phyloP scores from a whole-genome alignment of 169 alveolate genomes.

The Sarcocystis neurona region DNA sequence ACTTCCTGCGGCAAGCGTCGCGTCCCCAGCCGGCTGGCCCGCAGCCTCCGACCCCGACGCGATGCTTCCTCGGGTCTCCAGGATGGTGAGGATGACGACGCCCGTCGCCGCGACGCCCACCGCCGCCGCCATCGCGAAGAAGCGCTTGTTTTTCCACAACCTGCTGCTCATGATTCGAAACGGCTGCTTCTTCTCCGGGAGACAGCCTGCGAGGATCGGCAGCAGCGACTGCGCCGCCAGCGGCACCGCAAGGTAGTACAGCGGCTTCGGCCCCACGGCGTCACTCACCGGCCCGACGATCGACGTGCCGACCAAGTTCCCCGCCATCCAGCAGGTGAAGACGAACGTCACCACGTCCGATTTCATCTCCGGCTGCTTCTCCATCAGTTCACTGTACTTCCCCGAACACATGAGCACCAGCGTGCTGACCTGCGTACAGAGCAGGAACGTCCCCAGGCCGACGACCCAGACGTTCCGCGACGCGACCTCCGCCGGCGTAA shows the following conservation, averaged over 20 bases:
- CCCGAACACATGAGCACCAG: slow-evolving; percentile 57
- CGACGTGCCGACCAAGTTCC: slow-evolving; percentile 56
- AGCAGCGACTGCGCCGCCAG: slow-evolving; percentile 52
- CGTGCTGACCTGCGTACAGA: slow-evolving; percentile 51
- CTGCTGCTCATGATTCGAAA: not conserved
- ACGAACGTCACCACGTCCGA: slow-evolving; percentile 61
- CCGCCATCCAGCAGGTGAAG: slow-evolving; percentile 45
- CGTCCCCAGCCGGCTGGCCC: not conserved
- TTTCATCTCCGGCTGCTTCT: slow-evolving; percentile 23
- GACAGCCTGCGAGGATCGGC: slow-evolving; percentile 42
- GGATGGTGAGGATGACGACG: slow-evolving; percentile 6
- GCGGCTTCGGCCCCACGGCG: slow-evolving; percentile 47
- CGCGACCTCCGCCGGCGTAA: slow-evolving; percentile 5
- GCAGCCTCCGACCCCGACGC: not conserved
- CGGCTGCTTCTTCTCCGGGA: slow-evolving; percentile 41
- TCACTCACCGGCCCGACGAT: slow-evolving; percentile 63
- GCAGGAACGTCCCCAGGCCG: slow-evolving; percentile 48
- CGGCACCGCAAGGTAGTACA: slow-evolving; percentile 50
- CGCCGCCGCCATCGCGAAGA: not conserved
- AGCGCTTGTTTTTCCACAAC: not conserved
- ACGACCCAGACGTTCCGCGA: slow-evolving; percentile 27
- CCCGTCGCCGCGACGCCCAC: slow-evolving; percentile 11
- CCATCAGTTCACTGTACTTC: slow-evolving; percentile 56
- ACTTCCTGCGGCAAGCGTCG: not conserved
- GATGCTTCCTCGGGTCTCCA: not conserved